phyloP scores from a whole-genome alignment of 1,284 basidiomycete genomes.

The Ceratobasidium sp. region DNA sequence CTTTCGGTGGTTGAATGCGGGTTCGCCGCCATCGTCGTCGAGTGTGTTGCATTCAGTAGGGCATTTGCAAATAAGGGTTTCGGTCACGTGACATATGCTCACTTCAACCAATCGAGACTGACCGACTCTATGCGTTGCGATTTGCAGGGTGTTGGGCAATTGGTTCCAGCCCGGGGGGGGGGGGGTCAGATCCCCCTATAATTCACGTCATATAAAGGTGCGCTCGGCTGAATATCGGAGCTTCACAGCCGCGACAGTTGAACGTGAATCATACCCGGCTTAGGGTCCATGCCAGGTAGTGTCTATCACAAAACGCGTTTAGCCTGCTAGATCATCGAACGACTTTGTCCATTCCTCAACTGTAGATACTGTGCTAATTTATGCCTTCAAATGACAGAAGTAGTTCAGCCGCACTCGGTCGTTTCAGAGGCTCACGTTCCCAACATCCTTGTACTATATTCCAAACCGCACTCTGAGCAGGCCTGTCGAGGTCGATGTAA shows the following conservation, averaged over 20 bases:
- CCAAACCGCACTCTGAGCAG: not conserved
- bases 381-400: not conserved
- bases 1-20: not conserved
- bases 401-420: not conserved
- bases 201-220: too few relatives aligned
- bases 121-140: not conserved
- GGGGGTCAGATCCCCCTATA: too few relatives aligned
- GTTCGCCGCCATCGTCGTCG: not conserved
- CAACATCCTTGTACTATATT: conserved; percentile 3
- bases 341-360: too few relatives aligned
- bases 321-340: too few relatives aligned
- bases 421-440: not conserved
- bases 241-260: not conserved
- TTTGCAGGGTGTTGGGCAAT: not conserved
- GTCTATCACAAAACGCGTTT: too few relatives aligned
- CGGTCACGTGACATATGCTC: too few relatives aligned
- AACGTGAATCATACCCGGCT: too few relatives aligned
- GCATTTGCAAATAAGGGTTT: conserved; percentile 15
- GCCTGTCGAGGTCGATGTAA: not conserved
- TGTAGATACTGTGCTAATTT: too few relatives aligned
- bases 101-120: too few relatives aligned
- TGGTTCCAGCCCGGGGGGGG: not conserved
- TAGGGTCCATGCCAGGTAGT: too few relatives aligned
- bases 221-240: not conserved
- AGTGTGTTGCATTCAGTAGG: not conserved